A percentile compares a stretch with the other conserved stretches of the same genome.
These are phyloP conservation scores for Plantago major DNA, from an alignment of 257 asterid genomes.

Conservation along the genomic window DNA sequence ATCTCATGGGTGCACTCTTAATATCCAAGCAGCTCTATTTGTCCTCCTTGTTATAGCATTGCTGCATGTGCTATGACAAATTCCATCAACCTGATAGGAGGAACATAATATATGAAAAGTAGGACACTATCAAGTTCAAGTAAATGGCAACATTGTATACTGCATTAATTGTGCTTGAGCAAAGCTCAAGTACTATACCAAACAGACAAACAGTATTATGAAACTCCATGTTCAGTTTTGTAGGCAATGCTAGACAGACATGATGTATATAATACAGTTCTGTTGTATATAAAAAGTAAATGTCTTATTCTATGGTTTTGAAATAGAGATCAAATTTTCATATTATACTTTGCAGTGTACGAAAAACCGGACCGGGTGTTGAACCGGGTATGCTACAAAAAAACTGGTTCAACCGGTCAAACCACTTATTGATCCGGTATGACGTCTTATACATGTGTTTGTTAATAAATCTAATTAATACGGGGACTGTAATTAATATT, in stretches of 20 bases:
- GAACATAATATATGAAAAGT: constrained; percentile 20
- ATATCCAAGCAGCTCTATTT: constrained; percentile 15
- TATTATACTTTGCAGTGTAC: no score
- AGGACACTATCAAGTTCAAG: constrained; percentile 16
- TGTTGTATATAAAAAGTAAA: no score
- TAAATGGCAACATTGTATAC: constrained; percentile 20
- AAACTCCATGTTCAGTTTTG: constrained; percentile 29
- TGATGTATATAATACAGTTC: constrained; percentile 27
- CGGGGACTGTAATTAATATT: no score
- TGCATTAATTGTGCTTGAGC: constrained; percentile 28
- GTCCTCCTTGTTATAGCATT: constrained; percentile 40
- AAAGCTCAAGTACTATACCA: constrained; percentile 21
- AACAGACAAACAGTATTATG: constrained; percentile 18
- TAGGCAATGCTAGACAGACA: constrained; percentile 20
- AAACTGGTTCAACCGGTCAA: no score
- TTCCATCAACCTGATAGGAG: constrained; percentile 7
- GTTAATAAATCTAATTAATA: no score
- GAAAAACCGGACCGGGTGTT: no score
- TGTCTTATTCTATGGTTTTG: no score
- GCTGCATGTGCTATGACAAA: constrained; percentile 36
- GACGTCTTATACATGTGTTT: no score
- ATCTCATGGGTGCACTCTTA: constrained; percentile 32
- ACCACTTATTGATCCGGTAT: no score
- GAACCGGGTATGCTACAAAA: no score
- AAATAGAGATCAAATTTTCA: no score